Base-by-base conservation (phyloP, 148 eudicot genomes). In the Camellia lanceoleosa region DNA sequence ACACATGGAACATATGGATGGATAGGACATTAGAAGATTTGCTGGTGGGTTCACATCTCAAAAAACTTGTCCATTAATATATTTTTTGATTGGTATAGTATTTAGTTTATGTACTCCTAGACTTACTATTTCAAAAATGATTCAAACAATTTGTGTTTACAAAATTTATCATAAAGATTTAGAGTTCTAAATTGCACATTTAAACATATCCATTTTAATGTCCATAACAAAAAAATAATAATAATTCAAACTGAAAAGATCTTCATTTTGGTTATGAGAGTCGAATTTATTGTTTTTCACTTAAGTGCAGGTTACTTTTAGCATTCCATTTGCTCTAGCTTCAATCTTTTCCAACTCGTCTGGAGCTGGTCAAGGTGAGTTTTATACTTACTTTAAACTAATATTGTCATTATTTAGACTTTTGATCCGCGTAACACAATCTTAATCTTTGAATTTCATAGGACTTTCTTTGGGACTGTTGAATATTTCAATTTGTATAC, bases 261-360 rank as follows among this genome's bases (percentile, higher is more conserved):
- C 18, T 14, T n/a, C 3, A 13, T 56, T 9, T 56, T 8, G 11
- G 38, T 30, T 56, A 8, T 18, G 19, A 5, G 64, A 18, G 19
- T 61, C 1, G 23, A 10, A 18, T 61, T 18, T 61, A 61, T 61
- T 61, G 18, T 20, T 20, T 23, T 20, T 64, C 42, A 5, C 4
- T 12, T 3, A 11, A 30, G 16, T 67, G 70, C 70, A 67, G 70
- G 70, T 67, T 42, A 67, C 70, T 67, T 67, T 9, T 67, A 67
- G 70, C n/a, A 67, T 67, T 67, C 70, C 70, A 41, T 67, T 67
- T 67, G 70, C 70, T 67, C 44, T 67, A 14, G 70, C 70, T 41
- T 67, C 70, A 30, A 67, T 67, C 4, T 67, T 30, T 67, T 67
- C 70, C 5, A 67, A 16, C 3, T 4, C 0, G 30, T 41, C 70